Conservation (phyloP, 1,284 basidiomycete species). For the Amylostereum chailletii region DNA sequence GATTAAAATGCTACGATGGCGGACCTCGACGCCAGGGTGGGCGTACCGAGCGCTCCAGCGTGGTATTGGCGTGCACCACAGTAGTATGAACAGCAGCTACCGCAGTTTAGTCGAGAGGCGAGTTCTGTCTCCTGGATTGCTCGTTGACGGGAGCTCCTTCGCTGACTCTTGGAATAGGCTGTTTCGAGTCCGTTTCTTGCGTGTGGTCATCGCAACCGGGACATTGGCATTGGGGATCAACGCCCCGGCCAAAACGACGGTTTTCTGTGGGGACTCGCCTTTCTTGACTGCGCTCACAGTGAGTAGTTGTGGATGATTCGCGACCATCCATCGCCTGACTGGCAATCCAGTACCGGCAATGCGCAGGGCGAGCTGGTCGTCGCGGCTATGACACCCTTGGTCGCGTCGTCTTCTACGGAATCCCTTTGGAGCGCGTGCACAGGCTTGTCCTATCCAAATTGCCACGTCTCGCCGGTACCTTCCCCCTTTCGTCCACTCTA, state of each 20-base stretch:
- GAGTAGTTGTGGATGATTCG: conserved; percentile 9
- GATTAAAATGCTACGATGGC: conserved; percentile 28
- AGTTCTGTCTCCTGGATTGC: conserved; percentile 3
- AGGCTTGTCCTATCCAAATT: conserved; percentile 54
- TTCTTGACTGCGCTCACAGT: conserved; percentile 58
- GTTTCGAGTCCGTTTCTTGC: conserved; percentile 51
- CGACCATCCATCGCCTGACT: conserved; percentile 2
- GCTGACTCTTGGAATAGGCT: conserved; percentile 25
- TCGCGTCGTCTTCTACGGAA: conserved; percentile 63
- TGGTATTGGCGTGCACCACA: conserved; percentile 63
- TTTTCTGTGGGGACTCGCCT: conserved; percentile 64
- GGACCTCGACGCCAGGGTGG: conserved; percentile 31
- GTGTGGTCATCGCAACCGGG: conserved; percentile 58
- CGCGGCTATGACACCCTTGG: conserved; percentile 63
- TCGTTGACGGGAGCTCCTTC: background rate
- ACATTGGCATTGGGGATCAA: conserved; percentile 70
- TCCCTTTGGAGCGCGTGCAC: conserved; percentile 53
- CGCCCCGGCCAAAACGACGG: conserved; percentile 55
- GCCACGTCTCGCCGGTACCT: conserved; percentile 53
- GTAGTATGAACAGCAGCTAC: conserved; percentile 62
- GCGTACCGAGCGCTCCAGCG: conserved; percentile 38
- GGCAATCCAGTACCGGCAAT: conserved; percentile 51
- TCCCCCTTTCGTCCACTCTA: conserved; percentile 60
- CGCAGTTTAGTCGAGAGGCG: conserved; percentile 53
- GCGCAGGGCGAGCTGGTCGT: conserved; percentile 60